These are phyloP conservation scores for Daedaleopsis nitida DNA, from an alignment of 768 basidiomycete genomes.

Conservation along the genomic window DNA sequence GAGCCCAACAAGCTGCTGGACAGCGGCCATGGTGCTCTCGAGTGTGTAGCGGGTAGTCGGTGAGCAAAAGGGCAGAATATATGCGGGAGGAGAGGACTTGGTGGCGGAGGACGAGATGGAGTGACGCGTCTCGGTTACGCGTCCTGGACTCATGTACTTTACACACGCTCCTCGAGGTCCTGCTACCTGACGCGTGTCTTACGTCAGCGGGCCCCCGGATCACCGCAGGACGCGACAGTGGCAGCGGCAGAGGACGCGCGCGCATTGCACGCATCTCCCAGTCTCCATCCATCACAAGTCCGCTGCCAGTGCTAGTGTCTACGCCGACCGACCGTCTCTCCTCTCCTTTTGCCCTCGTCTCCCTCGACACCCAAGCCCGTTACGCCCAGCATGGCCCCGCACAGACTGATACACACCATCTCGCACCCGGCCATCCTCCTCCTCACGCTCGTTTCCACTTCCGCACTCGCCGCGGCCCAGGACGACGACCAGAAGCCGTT, in stretches of 20 bases:
- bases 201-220: constrained; percentile 22
- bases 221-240: constrained; percentile 6
- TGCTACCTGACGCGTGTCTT: constrained; percentile 26
- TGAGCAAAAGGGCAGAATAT: neutral
- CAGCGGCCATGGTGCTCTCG: constrained; percentile 50
- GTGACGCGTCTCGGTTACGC: constrained; percentile 32
- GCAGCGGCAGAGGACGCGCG: neutral
- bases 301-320: neutral
- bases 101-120: constrained; percentile 12
- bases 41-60: neutral
- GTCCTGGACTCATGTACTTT: constrained; percentile 7
- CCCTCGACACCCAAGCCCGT: neutral
- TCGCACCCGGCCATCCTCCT: constrained; percentile 15
- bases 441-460: constrained; percentile 22
- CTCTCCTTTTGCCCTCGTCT: neutral
- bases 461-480: constrained; percentile 20
- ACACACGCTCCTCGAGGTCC: constrained; percentile 22
- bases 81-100: neutral
- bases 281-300: neutral
- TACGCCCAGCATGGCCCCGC: constrained; percentile 11
- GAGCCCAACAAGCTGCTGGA: constrained; percentile 52
- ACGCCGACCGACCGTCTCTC: neutral
- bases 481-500: constrained; percentile 45
- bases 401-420: constrained; percentile 5
- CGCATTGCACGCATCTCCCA: neutral